Percentiles rank a stretch among this genome's conserved stretches.
phyloP scores from a whole-genome alignment of 345 rosid genomes.

The Orychophragmus violaceus region DNA sequence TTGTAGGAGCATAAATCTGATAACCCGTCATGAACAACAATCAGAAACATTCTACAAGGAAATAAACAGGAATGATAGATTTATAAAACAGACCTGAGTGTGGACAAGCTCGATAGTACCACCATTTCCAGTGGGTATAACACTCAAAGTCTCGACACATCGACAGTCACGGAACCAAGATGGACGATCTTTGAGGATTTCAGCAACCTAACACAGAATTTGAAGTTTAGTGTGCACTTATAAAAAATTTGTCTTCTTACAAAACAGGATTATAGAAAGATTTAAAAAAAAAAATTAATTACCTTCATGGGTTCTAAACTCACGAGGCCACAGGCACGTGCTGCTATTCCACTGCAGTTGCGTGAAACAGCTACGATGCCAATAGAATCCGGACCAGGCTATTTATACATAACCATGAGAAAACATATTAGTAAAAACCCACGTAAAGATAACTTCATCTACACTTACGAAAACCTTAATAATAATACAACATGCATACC shows the following conservation, averaged over 20 bases:
- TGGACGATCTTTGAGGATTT: conserved; percentile 93
- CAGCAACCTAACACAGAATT: conserved; percentile 54
- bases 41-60: background rate
- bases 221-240: background rate
- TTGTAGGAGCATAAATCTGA: conserved; percentile 91
- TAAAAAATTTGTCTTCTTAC: background rate
- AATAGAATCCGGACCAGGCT: conserved; percentile 99
- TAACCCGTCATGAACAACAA: background rate
- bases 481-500: conserved; percentile 35
- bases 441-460: background rate
- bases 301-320: conserved; percentile 98
- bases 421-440: background rate
- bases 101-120: conserved; percentile 85
- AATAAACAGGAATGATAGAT: background rate
- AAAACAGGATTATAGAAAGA: background rate
- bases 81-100: conserved; percentile 61
- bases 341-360: conserved; percentile 96
- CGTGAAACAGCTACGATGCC: conserved; percentile 99
- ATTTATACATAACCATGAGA: conserved; percentile 2
- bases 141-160: conserved; percentile 60
- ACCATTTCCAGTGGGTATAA: conserved; percentile 71
- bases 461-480: background rate
- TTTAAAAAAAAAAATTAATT: background rate
- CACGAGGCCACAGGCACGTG: conserved; percentile 99
- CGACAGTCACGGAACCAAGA: conserved; percentile 98